Conservation (phyloP, 169 alveolate species). For the Blepharisma undulans region DNA sequence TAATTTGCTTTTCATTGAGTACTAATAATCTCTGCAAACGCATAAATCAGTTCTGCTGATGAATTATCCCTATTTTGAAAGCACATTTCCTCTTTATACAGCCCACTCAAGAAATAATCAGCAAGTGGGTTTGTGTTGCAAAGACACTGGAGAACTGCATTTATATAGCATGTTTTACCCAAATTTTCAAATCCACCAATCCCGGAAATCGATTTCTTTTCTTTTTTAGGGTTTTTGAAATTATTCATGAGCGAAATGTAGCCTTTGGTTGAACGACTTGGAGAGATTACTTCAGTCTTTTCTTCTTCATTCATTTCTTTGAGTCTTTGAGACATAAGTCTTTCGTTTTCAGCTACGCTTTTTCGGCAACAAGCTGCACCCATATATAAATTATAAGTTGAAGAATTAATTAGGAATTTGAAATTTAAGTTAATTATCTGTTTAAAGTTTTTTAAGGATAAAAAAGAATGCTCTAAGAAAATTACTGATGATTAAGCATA, state of each 20-base stretch:
- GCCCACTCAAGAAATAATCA: constrained; percentile 63
- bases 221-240: not conserved
- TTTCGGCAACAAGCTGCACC: not conserved
- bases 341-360: not conserved
- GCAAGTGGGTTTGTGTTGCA: constrained; percentile 66
- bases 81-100: constrained; percentile 47
- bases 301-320: not conserved
- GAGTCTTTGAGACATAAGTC: not conserved
- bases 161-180: constrained; percentile 85
- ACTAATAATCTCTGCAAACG: constrained; percentile 54
- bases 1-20: constrained; percentile 61
- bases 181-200: constrained; percentile 69
- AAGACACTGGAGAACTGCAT: constrained; percentile 76
- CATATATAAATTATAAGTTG: not conserved
- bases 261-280: not conserved
- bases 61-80: not conserved
- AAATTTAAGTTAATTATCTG: not conserved
- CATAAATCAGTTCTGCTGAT: constrained; percentile 54
- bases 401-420: not conserved
- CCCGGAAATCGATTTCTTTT: not conserved
- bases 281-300: not conserved
- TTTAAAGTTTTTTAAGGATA: not conserved
- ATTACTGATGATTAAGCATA: too few relatives aligned
- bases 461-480: not conserved
- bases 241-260: not conserved